Base-by-base conservation (phyloP, 2,329 filamentous ascomycete genomes). In the Penicillium sp. region DNA sequence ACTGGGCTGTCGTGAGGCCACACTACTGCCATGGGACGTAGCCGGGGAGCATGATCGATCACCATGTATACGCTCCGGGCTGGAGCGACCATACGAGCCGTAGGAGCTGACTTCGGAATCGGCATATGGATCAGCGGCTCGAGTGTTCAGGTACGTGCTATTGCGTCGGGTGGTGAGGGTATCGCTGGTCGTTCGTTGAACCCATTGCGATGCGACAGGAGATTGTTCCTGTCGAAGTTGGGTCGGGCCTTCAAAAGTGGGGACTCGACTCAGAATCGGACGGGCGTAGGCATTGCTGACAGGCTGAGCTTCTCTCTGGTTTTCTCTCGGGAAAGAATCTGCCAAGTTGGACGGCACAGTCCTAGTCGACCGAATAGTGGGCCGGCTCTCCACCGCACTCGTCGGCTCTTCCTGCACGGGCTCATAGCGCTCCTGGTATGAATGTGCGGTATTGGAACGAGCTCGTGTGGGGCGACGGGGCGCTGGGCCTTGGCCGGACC, bases 391-490 rank as follows among this genome's bases (percentile, higher is more conserved):
- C 25, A 81, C 77, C 22, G 67, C 67, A 52, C 71, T 73, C 2
- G 66, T 73, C 18, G 80, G 75, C 60, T 86, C 83, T 62, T 86
- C 83, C 63, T 85, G 81, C 33, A 76, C 77, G 7, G 79, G 75
- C 54, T 81, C 81, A 69, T 81, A 83, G 57, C 84, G 81, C 55
- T 87, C 84, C 55, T 76, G 77, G 69, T 85, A 85, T 26, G 85
- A 85, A 68, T 86, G 82, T 22, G 85, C 83, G 12, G 85, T 88
- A 66, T 84, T 86, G 44, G 84, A 85, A 49, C 85, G 81, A 55
- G 84, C 82, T 58, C 85, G 79, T 15, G 75, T 71, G 29, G 73
- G 71, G 44, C 78, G 81, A 48, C 76, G 78, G 51, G 66, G 60
- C 11, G 62, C 45, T 57, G 72, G 64, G 29, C 68, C 73, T 49